phyloP scores from a whole-genome alignment of 2,329 filamentous ascomycete genomes.

The Volutella citrinella region DNA sequence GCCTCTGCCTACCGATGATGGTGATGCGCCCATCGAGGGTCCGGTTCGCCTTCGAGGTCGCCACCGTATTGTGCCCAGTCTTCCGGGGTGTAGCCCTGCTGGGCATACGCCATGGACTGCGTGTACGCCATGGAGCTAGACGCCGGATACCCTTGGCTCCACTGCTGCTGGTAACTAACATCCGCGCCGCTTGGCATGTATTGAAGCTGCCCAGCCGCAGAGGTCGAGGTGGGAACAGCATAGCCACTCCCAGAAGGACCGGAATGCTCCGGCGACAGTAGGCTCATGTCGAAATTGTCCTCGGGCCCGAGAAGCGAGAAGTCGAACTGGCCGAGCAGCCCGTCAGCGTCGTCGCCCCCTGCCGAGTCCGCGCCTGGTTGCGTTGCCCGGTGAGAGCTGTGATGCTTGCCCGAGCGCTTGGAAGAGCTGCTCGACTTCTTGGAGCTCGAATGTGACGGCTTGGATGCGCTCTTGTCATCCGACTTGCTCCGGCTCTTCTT shows the following conservation, averaged over 20 bases:
- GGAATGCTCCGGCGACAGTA: slow-evolving; percentile 19
- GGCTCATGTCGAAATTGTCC: slow-evolving; percentile 28
- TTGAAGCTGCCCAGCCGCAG: slow-evolving; percentile 15
- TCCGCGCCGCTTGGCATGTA: slow-evolving; percentile 8
- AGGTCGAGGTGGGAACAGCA: slow-evolving; percentile 15
- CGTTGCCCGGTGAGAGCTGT: slow-evolving; percentile 5
- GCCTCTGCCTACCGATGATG: too few relatives aligned
- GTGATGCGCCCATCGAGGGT: slow-evolving; percentile 18
- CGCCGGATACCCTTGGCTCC: slow-evolving; percentile 7
- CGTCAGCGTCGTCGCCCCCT: slow-evolving; percentile 17
- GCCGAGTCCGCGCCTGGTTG: slow-evolving; percentile 17
- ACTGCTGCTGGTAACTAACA: slow-evolving; percentile 9
- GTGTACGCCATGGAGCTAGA: slow-evolving; percentile 11
- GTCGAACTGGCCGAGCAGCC: slow-evolving; percentile 25
- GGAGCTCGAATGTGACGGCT: slow-evolving; percentile 15
- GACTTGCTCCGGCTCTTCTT: slow-evolving; percentile 23
- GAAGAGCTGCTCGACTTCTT: slow-evolving; percentile 18
- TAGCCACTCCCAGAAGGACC: slow-evolving; percentile 16
- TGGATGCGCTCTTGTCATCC: slow-evolving; percentile 15
- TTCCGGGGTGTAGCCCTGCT: slow-evolving; percentile 15
- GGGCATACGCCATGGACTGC: slow-evolving; percentile 18
- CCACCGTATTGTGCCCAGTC: slow-evolving; percentile 19
- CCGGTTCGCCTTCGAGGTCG: slow-evolving; percentile 18
- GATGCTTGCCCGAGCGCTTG: slow-evolving; percentile 18
- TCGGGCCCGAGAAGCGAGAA: slow-evolving; percentile 27